phyloP scores from a whole-genome alignment of 139 green algal genomes.

The Chlamydomonas asymmetrica region DNA sequence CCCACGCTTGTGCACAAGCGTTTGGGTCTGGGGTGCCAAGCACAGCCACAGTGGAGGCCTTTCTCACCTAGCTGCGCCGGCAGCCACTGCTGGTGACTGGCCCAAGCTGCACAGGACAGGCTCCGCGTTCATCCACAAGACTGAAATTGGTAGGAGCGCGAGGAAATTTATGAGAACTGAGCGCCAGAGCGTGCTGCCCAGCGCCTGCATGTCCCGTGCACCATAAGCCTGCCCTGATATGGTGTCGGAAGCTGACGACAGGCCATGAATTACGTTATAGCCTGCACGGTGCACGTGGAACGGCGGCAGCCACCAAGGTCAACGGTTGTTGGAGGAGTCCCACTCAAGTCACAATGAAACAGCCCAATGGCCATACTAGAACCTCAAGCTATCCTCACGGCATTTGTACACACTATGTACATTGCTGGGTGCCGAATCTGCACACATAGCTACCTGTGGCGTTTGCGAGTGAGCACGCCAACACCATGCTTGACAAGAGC shows the following conservation, averaged over 20 bases:
- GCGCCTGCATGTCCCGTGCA: conserved; percentile 14
- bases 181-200: conserved; percentile 30
- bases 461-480: conserved; percentile 29
- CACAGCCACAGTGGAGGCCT: too few relatives aligned
- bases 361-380: too few relatives aligned
- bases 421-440: too few relatives aligned
- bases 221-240: conserved; percentile 30
- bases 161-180: conserved; percentile 21
- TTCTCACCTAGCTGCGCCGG: conserved; percentile 26
- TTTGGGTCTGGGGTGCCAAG: too few relatives aligned
- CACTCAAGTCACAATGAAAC: too few relatives aligned
- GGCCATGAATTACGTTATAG: conserved; percentile 28
- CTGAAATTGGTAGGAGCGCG: conserved; percentile 20
- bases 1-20: too few relatives aligned
- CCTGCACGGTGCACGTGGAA: too few relatives aligned
- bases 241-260: conserved; percentile 30
- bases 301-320: too few relatives aligned
- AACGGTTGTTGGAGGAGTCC: too few relatives aligned
- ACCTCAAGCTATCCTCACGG: too few relatives aligned
- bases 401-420: too few relatives aligned
- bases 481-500: conserved; percentile 25
- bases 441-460: too few relatives aligned
- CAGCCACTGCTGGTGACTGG: conserved; percentile 21
- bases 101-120: conserved; percentile 19
- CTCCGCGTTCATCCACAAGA: conserved; percentile 31